Conservation (phyloP, 768 basidiomycete species). For the Collybiopsis confluens region DNA sequence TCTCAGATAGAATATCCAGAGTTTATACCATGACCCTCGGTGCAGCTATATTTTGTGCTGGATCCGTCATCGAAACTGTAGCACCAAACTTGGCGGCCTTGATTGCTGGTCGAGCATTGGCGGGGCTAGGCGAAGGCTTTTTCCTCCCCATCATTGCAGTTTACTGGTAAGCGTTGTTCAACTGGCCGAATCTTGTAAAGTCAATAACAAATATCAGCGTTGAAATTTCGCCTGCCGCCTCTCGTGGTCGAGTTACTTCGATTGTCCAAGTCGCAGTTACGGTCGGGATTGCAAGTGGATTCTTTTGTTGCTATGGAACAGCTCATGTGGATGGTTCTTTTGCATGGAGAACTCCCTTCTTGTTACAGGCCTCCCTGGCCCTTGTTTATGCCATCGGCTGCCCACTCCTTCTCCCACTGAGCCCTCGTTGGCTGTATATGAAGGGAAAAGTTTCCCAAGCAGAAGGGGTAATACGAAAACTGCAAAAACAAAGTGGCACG, state of each 20-base stretch:
- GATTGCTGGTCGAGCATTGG: not conserved
- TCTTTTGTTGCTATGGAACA: not conserved
- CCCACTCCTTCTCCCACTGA: not conserved
- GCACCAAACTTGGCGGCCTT: not conserved
- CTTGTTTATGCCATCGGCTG: not conserved
- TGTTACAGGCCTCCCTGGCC: not conserved
- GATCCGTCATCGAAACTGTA: not conserved
- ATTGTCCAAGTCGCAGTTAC: not conserved
- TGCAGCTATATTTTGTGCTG: not conserved
- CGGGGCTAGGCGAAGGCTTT: not conserved
- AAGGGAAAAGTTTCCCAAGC: not conserved
- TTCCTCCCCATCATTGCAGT: not conserved
- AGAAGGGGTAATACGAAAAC: not conserved
- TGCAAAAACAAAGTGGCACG: not conserved
- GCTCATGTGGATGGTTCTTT: not conserved
- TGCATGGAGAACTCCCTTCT: not conserved
- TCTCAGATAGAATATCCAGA: not conserved
- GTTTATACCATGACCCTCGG: not conserved
- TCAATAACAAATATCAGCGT: not conserved
- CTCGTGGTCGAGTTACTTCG: not conserved
- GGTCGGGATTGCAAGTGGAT: not conserved
- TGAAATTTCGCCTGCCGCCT: not conserved
- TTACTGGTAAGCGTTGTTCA: not conserved
- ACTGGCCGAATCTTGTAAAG: not conserved
- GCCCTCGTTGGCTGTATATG: not conserved